phyloP scores from a whole-genome alignment of 2,329 filamentous ascomycete species.

The Trichoderma semiorbis region DNA sequence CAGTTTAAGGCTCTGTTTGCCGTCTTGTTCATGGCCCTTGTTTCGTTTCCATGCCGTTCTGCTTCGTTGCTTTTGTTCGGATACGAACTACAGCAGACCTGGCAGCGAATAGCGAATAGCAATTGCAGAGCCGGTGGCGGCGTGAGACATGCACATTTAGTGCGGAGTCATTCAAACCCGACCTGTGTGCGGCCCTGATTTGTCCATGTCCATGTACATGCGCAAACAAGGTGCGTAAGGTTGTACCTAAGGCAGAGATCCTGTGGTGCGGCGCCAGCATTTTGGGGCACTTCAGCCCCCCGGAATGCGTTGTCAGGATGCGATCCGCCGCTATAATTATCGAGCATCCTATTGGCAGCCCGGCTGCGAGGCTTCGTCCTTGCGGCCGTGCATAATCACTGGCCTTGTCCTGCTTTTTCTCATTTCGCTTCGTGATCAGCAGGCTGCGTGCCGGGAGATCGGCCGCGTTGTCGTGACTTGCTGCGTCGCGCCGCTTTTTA shows the following conservation, averaged over 20 bases:
- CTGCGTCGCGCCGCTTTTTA: not conserved
- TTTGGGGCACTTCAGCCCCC: not conserved
- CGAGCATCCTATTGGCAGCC: not conserved
- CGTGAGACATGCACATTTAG: slow-evolving; percentile 11
- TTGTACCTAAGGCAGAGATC: not conserved
- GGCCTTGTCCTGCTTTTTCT: not conserved
- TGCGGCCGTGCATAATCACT: not conserved
- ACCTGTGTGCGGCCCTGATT: not conserved
- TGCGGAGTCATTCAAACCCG: not conserved
- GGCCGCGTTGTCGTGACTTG: not conserved
- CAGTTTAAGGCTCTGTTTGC: not conserved
- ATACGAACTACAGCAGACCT: not conserved
- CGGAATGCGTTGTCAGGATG: not conserved
- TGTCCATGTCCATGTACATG: not conserved
- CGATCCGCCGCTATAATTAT: not conserved
- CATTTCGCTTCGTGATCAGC: not conserved
- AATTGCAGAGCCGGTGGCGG: not conserved
- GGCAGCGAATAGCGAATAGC: not conserved
- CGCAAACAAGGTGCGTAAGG: not conserved
- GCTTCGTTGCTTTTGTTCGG: not conserved
- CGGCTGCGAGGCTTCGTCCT: not conserved
- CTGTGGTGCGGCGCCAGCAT: not conserved
- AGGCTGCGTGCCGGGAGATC: slow-evolving; percentile 1
- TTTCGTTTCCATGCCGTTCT: not conserved
- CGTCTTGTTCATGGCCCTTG: not conserved